A percentile compares a stretch with the other conserved stretches of the same genome.
Conservation (phyloP, 257 asterid genomes). For the Avicennia marina region DNA sequence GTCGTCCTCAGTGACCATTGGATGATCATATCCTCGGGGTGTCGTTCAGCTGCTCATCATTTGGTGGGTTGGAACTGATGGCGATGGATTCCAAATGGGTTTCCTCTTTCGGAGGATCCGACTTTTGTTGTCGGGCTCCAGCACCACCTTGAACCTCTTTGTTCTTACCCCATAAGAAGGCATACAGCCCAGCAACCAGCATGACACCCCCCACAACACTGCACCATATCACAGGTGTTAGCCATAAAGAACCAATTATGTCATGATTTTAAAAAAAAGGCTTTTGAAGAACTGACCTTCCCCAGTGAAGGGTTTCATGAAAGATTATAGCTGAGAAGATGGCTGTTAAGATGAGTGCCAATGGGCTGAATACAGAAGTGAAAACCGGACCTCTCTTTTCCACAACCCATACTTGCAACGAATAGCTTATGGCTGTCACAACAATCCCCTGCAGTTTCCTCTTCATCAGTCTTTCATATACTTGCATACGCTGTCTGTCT, state of each 20-base stretch:
- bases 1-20: too few species aligned
- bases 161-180: conserved; percentile 50
- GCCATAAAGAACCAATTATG: neutral
- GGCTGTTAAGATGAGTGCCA: conserved; percentile 43
- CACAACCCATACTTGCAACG: conserved; percentile 43
- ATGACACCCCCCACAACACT: conserved; percentile 36
- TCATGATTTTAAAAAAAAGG: neutral
- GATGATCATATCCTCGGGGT: too few species aligned
- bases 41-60: too few species aligned
- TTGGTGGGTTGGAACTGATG: too few species aligned
- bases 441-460: conserved; percentile 37
- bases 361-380: conserved; percentile 38
- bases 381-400: conserved; percentile 52
- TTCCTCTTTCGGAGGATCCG: too few species aligned
- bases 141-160: too few species aligned
- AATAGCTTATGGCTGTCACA: conserved; percentile 35
- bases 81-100: too few species aligned
- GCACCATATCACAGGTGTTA: conserved; percentile 1
- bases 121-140: too few species aligned
- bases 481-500: too few species aligned
- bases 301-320: conserved; percentile 43
- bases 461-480: neutral
- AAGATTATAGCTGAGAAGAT: conserved; percentile 35
- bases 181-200: conserved; percentile 40
- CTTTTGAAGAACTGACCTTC: conserved; percentile 55